A percentile compares a stretch with the other conserved stretches of the same genome.
phyloP scores from a whole-genome alignment of 2,329 filamentous ascomycete genomes.

The Ophiostoma sp. region DNA sequence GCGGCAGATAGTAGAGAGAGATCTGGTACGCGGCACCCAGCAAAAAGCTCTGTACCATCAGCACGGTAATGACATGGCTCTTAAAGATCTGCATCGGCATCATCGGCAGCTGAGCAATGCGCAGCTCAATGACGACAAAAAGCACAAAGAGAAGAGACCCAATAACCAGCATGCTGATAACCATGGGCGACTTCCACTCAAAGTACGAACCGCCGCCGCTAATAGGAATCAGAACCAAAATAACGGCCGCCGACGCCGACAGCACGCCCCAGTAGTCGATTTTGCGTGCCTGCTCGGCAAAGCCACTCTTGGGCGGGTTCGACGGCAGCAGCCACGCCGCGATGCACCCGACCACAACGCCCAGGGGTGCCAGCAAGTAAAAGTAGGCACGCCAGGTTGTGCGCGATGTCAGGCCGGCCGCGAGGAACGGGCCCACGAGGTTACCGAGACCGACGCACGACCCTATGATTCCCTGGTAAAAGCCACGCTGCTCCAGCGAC shows the following conservation, averaged over 20 bases:
- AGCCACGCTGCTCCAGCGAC: constrained; percentile 53
- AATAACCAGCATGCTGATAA: constrained; percentile 52
- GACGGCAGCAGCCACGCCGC: constrained; percentile 48
- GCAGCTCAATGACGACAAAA: constrained; percentile 25
- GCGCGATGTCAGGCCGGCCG: constrained; percentile 37
- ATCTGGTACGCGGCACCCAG: constrained; percentile 26
- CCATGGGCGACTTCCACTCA: constrained; percentile 50
- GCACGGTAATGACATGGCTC: constrained; percentile 19
- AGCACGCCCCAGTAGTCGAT: constrained; percentile 57
- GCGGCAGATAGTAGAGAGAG: constrained; percentile 27
- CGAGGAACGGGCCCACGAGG: constrained; percentile 41
- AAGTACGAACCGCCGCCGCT: constrained; percentile 54
- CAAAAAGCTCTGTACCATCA: constrained; percentile 26
- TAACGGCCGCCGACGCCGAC: constrained; percentile 44
- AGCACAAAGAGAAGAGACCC: constrained; percentile 20
- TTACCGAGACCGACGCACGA: constrained; percentile 41
- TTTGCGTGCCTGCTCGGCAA: constrained; percentile 46
- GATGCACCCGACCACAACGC: constrained; percentile 41
- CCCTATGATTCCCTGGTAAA: constrained; percentile 45
- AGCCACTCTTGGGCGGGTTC: constrained; percentile 33
- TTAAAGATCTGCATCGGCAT: constrained; percentile 27
- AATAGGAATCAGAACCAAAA: constrained; percentile 53
- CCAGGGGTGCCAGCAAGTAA: constrained; percentile 47
- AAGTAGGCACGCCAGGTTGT: constrained; percentile 43
- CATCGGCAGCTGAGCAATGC: constrained; percentile 25